phyloP scores from a whole-genome alignment of 306 rosid species.

The Quercus alba region DNA sequence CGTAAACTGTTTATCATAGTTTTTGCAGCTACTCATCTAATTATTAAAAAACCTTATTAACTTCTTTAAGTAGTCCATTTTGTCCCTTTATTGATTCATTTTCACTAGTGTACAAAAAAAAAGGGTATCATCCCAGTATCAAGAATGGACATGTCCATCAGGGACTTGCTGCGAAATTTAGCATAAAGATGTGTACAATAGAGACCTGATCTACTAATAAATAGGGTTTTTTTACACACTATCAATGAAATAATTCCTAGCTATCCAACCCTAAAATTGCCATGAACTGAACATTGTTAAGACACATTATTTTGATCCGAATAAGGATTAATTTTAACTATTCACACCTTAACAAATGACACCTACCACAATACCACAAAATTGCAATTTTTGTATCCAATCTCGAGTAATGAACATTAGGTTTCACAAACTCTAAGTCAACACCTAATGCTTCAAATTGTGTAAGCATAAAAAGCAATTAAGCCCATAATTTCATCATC shows the following conservation, averaged over 20 bases:
- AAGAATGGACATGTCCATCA: background rate
- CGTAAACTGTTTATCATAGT: background rate
- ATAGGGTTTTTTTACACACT: background rate
- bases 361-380: too few relatives aligned
- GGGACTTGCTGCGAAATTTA: background rate
- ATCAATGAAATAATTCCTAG: background rate
- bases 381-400: background rate
- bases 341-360: too few relatives aligned
- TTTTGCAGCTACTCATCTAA: background rate
- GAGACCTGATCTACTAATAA: background rate
- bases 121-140: background rate
- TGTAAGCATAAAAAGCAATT: background rate
- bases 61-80: background rate
- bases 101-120: background rate
- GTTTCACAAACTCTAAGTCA: background rate
- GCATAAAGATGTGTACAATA: background rate
- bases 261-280: background rate
- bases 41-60: background rate
- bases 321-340: too few relatives aligned
- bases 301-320: too few relatives aligned
- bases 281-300: background rate
- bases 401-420: background rate
- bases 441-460: background rate
- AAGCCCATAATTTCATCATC: background rate
- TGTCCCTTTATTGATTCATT: background rate